Percentiles rank a stretch among this genome's conserved stretches.
These are phyloP conservation scores for Penicillium bovifimosum DNA, from an alignment of 495 filamentous ascomycete genomes.

Conservation along the genomic window DNA sequence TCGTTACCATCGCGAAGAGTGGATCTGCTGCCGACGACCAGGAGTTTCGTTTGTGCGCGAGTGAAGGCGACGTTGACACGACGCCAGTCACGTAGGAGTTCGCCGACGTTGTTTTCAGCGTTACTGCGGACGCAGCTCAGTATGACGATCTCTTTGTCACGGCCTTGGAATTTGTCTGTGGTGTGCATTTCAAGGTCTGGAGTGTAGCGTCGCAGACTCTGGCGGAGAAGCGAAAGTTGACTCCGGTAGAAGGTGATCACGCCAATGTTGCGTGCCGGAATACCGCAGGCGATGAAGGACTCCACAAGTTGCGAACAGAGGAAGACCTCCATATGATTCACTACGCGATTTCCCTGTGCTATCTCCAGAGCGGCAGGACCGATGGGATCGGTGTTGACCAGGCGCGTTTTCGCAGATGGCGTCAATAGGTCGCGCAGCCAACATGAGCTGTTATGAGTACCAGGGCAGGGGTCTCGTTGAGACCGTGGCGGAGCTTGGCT, in stretches of 20 bases:
- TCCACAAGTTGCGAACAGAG: slow-evolving; percentile 75
- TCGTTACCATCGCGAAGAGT: slow-evolving; percentile 71
- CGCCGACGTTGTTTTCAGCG: slow-evolving; percentile 70
- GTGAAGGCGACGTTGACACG: slow-evolving; percentile 95
- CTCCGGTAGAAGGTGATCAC: slow-evolving; percentile 98
- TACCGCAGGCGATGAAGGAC: slow-evolving; percentile 65
- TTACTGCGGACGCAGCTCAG: slow-evolving; percentile 85
- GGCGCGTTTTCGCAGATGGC: slow-evolving; percentile 65
- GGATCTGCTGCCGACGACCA: slow-evolving; percentile 73
- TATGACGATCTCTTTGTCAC: slow-evolving; percentile 89
- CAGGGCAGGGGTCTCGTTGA: slow-evolving; percentile 45
- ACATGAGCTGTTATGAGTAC: slow-evolving; percentile 50
- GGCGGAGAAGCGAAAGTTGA: slow-evolving; percentile 64
- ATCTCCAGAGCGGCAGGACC: slow-evolving; percentile 59
- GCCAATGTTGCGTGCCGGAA: slow-evolving; percentile 75
- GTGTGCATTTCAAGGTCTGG: slow-evolving; percentile 86
- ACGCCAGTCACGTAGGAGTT: slow-evolving; percentile 85
- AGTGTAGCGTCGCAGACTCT: slow-evolving; percentile 44
- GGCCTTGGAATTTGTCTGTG: slow-evolving; percentile 90
- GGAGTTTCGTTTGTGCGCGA: slow-evolving; percentile 78
- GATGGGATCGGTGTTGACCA: slow-evolving; percentile 82
- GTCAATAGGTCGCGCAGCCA: slow-evolving; percentile 78
- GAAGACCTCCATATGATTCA: slow-evolving; percentile 73
- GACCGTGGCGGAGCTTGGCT: slow-evolving; percentile 18
- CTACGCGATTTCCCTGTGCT: slow-evolving; percentile 72